These are phyloP conservation scores for Hericium coralloides DNA, from an alignment of 768 basidiomycete species.

Conservation along the genomic window DNA sequence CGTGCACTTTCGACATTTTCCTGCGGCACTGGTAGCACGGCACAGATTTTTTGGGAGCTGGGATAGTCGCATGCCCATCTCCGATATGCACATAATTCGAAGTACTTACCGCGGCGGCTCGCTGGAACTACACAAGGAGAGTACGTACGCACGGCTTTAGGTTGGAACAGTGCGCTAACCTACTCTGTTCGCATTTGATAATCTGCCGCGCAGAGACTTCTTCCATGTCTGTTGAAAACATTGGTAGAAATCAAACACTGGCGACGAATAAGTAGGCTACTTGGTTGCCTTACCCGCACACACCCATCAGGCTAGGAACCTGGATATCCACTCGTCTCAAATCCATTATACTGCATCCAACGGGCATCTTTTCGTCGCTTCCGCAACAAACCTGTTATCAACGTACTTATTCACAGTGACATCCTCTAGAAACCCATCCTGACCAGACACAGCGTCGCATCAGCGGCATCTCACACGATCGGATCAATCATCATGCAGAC, in stretches of 20 bases:
- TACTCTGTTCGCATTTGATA: background rate
- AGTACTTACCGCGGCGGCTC: conserved; percentile 88
- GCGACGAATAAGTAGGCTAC: conserved; percentile 9
- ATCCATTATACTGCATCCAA: conserved; percentile 47
- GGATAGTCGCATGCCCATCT: conserved; percentile 95
- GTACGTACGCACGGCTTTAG: conserved; percentile 39
- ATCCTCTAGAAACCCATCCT: conserved; percentile 25
- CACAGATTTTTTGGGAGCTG: conserved; percentile 94
- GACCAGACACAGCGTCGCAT: conserved; percentile 38
- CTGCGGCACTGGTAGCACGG: conserved; percentile 86
- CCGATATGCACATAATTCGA: conserved; percentile 98
- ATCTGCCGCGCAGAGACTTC: background rate
- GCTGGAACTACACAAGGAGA: conserved; percentile 97
- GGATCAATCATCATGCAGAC: conserved; percentile 40
- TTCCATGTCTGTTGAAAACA: background rate
- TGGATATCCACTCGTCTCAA: conserved; percentile 44
- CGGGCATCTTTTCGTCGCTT: conserved; percentile 17
- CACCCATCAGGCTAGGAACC: conserved; percentile 43
- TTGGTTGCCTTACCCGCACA: conserved; percentile 23
- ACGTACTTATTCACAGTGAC: conserved; percentile 26
- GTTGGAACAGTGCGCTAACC: background rate
- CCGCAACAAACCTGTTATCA: background rate
- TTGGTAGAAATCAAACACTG: background rate
- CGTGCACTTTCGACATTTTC: conserved; percentile 22
- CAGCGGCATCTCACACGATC: conserved; percentile 33